These are phyloP conservation scores for Phoenix roebelenii DNA, from an alignment of 176 grass and related monocot species.

Conservation along the genomic window DNA sequence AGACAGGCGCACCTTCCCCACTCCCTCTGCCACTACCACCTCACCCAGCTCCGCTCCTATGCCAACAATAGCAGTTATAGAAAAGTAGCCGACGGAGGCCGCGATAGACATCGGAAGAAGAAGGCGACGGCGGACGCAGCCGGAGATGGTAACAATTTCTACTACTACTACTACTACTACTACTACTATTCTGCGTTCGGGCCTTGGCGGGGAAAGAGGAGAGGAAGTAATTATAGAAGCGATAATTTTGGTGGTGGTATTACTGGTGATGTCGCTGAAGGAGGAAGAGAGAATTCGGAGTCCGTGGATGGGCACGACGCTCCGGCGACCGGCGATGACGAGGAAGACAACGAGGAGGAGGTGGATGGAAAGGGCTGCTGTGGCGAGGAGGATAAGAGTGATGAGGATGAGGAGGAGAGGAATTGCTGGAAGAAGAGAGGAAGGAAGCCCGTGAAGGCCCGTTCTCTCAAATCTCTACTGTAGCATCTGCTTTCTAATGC, in stretches of 20 bases:
- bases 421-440: constrained; percentile 19
- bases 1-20: constrained; percentile 21
- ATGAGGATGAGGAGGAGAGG: constrained; percentile 4
- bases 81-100: too few species aligned
- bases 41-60: constrained; percentile 7
- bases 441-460: constrained; percentile 47
- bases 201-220: neutral
- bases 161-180: constrained; percentile 11
- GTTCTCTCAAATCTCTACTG: constrained; percentile 50
- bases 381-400: neutral
- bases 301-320: neutral
- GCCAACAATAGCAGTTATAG: neutral
- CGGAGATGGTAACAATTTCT: neutral
- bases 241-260: neutral
- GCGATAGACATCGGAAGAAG: neutral
- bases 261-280: neutral
- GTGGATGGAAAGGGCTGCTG: constrained; percentile 1
- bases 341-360: constrained; percentile 14
- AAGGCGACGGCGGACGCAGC: neutral
- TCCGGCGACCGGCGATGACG: constrained; percentile 10
- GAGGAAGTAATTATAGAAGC: neutral
- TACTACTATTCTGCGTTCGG: neutral
- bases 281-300: neutral
- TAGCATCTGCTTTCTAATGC: neutral
- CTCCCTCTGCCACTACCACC: constrained; percentile 34